Conservation (phyloP, 208 protist genomes). For the Trypanosoma rangeli region DNA sequence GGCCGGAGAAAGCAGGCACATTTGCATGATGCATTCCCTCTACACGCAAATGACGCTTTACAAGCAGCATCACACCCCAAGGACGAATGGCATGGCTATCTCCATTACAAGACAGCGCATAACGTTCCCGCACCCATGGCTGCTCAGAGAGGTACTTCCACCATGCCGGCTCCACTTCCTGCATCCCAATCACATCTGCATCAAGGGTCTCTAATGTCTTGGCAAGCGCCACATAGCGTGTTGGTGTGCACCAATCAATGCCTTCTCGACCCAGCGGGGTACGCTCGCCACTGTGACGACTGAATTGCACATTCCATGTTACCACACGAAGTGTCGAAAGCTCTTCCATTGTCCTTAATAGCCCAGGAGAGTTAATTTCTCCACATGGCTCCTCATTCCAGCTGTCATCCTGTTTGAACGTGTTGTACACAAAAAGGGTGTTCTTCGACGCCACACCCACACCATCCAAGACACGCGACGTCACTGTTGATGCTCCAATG, state of each 20-base stretch:
- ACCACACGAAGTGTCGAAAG: constrained; percentile 41
- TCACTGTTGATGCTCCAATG: constrained; percentile 20
- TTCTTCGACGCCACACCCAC: constrained; percentile 17
- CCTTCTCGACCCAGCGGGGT: constrained; percentile 50
- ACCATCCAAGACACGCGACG: constrained; percentile 30
- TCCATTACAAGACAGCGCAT: constrained; percentile 35
- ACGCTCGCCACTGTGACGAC: constrained; percentile 47
- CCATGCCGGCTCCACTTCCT: constrained; percentile 61
- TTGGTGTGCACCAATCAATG: constrained; percentile 62
- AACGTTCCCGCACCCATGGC: constrained; percentile 44
- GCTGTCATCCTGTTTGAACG: background rate
- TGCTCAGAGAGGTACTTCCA: constrained; percentile 44
- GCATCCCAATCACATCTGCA: constrained; percentile 62
- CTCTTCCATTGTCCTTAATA: constrained; percentile 9
- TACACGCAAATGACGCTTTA: constrained; percentile 34
- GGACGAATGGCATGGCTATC: constrained; percentile 45
- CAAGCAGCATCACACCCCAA: constrained; percentile 52
- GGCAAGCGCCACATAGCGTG: constrained; percentile 47
- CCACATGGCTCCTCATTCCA: constrained; percentile 34
- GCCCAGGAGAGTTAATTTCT: background rate
- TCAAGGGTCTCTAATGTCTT: constrained; percentile 38
- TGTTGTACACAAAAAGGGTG: constrained; percentile 26
- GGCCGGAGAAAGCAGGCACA: constrained; percentile 42
- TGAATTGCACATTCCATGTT: constrained; percentile 64
- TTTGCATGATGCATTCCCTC: constrained; percentile 33